These are phyloP conservation scores for Beta lomatogona DNA, from an alignment of 179 eudicot species.

Conservation along the genomic window DNA sequence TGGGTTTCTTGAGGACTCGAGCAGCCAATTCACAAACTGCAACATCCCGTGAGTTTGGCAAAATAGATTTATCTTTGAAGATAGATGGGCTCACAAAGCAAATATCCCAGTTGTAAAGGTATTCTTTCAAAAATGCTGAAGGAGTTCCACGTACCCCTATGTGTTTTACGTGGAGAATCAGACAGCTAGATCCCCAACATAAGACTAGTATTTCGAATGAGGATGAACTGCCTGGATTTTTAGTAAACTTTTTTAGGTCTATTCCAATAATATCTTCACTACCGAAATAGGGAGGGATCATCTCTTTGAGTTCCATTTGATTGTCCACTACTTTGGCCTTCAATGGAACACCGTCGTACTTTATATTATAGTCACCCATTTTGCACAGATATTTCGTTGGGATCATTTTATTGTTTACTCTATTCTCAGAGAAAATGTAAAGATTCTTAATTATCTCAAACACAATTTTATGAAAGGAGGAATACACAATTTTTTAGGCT, in stretches of 20 bases:
- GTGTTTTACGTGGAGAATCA: neutral
- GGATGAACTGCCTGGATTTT: too few species aligned
- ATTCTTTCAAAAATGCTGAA: too few species aligned
- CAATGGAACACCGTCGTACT: neutral
- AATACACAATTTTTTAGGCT: too few species aligned
- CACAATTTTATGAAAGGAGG: too few species aligned
- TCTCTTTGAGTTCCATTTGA: neutral
- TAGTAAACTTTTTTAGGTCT: neutral
- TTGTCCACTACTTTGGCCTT: neutral
- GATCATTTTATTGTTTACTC: neutral
- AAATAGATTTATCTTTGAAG: too few species aligned
- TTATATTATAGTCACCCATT: neutral
- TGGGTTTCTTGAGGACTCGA: neutral
- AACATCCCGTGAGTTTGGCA: neutral
- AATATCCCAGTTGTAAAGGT: too few species aligned
- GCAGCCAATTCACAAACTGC: neutral
- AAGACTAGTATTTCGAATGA: neutral
- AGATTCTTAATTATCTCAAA: too few species aligned
- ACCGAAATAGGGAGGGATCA: neutral
- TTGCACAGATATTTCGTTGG: neutral
- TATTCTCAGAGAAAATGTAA: too few species aligned
- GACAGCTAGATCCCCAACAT: neutral
- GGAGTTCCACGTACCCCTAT: neutral
- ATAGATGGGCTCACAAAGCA: neutral
- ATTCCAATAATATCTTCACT: neutral